Base-by-base conservation (phyloP, 2,329 filamentous ascomycete species). In the Paraphoma chrysanthemicola region DNA sequence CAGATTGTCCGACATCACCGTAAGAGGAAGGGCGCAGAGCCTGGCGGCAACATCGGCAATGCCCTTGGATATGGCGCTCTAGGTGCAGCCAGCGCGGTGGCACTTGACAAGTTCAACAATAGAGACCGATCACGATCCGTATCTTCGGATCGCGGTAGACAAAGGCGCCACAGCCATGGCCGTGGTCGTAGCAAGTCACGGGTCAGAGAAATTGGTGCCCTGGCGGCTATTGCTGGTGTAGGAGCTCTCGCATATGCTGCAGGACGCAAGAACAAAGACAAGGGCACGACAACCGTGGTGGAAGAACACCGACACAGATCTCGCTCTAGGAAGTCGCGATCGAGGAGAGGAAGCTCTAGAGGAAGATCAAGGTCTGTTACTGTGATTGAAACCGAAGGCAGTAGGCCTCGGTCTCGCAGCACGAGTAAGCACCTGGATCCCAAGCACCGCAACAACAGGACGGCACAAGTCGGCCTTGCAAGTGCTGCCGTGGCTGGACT, bases 401-500 rank as follows among this genome's bases (percentile, higher is more conserved):
- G 59, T 39, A 66, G 70, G 50, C 76, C 74, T 45, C 64, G 71
- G 51, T 77, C 75, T 45, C 78, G 80, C 45, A 83, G 81, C 59
- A 73, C 79, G 39, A 82, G 70, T 66, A 75, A 69, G 60, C 71
- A 78, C 63, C 69, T 72, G 33, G 75, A 81, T 53, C 78, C 80
- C 1, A 73, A 82, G 56, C 84, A 86, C 63, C 81, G 85, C 54
- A 86, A 85, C 59, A 82, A 83, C 49, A 82, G 84, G 56, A 85
- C 86, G 63, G 86, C 86, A 12, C 83, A 86, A 68, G 87, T 86
- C 51, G 87, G 86, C 59, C 77, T 87, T 50, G 87, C 85, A 18
- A 85, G 83, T 62, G 87, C 87, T 56, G 85, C 86, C 7, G 83
- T 86, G 8, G 87, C 85, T 36, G 86, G 85, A n/a, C 77, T 89